Base-by-base conservation (phyloP, 208 protist species). In the Phytomonas francai region DNA sequence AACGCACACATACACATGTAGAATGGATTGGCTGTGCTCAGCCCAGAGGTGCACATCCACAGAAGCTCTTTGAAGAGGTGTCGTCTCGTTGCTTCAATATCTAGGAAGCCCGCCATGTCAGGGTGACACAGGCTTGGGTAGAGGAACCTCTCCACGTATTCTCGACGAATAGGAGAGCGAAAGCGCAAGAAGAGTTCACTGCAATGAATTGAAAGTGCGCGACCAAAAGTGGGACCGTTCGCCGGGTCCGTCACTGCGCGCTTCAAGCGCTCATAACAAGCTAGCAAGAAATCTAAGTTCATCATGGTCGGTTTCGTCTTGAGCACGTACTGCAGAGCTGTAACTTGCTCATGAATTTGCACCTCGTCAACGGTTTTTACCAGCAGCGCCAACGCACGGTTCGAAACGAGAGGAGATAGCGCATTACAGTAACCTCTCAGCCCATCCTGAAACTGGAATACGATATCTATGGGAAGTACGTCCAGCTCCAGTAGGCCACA, bases 1-100 rank as follows among this genome's bases (percentile, higher is more conserved):
- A 94, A 64, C 8, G 91, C 91, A 67, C 88, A 93, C 36, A 96
- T 67, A 67, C 88, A 96, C 76, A 96, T 77, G 72, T 96, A 96
- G 67, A 85, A 96, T 30, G 87, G 84, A 71, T 87, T 94, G 57
- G 75, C 67, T 30, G 83, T 76, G 22, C 75, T 76, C 86, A 93
- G 85, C 22, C 72, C 83, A 9, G 84, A 83, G 19, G 84, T 88
- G 77, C 91, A 96, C 71, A 85, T 79, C 12, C 75, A 76, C 25
- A 96, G 77, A 70, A 96, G 74, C 73, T 91, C 78, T 8, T 72
- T 45, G 63, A 85, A 75, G 16, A 96, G 81, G 70, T 96, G 91
- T 54, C 81, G 65, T 32, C 87, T 86, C 14, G 83, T 93, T 32
- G 74, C 78, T 7, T 83, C 80, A 42, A 91, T 89, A 63, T 83